Percentiles rank a stretch among this genome's conserved stretches.
Evolutionary conservation across 2,329 filamentous ascomycete genomes (phyloP).

Genomic region (Hirsutella rhossiliensis): DNA sequence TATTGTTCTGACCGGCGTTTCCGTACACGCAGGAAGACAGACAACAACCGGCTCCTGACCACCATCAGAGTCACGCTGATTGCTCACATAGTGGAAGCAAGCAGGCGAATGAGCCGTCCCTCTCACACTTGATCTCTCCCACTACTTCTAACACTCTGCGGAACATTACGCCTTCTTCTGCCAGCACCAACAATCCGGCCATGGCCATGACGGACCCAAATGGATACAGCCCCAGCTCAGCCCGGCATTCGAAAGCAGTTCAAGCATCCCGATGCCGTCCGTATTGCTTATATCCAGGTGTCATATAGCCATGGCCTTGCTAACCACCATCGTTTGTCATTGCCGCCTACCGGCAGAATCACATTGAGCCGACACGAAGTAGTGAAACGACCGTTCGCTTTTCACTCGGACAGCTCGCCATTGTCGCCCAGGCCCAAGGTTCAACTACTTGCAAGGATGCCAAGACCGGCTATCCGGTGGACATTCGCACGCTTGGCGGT

Average conservation of each 20-base stretch:
- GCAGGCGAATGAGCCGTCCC: too few relatives aligned
- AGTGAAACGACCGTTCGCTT: slow-evolving; percentile 1
- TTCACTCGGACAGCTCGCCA: slow-evolving; percentile 6
- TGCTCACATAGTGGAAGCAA: too few relatives aligned
- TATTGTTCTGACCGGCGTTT: too few relatives aligned
- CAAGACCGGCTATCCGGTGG: slow-evolving; percentile 4
- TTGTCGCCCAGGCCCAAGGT: slow-evolving; percentile 4
- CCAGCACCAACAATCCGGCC: too few relatives aligned
- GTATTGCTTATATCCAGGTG: neutral
- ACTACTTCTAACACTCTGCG: too few relatives aligned
- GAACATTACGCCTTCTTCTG: too few relatives aligned
- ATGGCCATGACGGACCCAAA: too few relatives aligned
- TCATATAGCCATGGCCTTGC: neutral
- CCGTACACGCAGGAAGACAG: too few relatives aligned
- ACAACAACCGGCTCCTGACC: too few relatives aligned
- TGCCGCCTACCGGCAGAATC: slow-evolving; percentile 3
- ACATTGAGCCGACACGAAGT: slow-evolving; percentile 4
- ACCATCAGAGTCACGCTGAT: too few relatives aligned
- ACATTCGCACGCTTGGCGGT: slow-evolving; percentile 1
- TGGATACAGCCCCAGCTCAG: too few relatives aligned
- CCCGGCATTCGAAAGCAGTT: slow-evolving; percentile 10
- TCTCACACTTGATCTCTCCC: too few relatives aligned
- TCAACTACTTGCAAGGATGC: slow-evolving; percentile 1
- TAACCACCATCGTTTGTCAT: slow-evolving; percentile 1
- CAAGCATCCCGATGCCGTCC: slow-evolving; percentile 8